Percentiles rank a stretch among this genome's conserved stretches.
phyloP scores from a whole-genome alignment of 2,329 filamentous ascomycete species.

The Diaporthe destruens region DNA sequence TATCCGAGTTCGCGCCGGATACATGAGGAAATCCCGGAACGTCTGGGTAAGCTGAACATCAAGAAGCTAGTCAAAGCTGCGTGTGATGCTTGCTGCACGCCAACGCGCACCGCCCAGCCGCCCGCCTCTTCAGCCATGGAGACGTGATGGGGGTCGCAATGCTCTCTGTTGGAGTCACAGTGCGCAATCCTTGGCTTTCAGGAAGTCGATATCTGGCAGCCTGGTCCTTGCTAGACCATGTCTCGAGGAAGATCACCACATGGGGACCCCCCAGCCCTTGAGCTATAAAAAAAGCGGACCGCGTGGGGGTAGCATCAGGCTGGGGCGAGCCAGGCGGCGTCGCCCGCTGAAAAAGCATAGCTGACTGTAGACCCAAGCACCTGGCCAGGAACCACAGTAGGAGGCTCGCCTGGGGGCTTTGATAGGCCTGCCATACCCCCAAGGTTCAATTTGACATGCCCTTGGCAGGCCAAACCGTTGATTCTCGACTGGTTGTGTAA shows the following conservation, averaged over 20 bases:
- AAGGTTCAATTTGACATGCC: conserved; percentile 2
- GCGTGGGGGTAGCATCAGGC: conserved; percentile 33
- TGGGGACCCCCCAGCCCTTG: conserved; percentile 33
- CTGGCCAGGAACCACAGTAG: conserved; percentile 15
- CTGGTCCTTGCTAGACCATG: conserved; percentile 32
- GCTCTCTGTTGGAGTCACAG: conserved; percentile 29
- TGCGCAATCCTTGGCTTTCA: conserved; percentile 32
- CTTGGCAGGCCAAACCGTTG: conserved; percentile 30
- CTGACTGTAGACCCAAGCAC: neutral
- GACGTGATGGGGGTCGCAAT: conserved; percentile 29
- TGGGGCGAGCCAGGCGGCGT: conserved; percentile 22
- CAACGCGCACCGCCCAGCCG: conserved; percentile 20
- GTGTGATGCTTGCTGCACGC: conserved; percentile 22
- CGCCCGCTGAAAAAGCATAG: conserved; percentile 17
- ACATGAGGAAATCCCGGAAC: neutral
- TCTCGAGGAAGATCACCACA: conserved; percentile 26
- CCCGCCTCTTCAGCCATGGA: conserved; percentile 36
- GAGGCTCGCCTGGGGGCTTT: neutral
- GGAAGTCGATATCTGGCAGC: conserved; percentile 14
- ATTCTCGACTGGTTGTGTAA: conserved; percentile 29
- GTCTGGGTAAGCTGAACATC: conserved; percentile 35
- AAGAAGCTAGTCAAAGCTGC: conserved; percentile 33
- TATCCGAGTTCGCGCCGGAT: conserved; percentile 24
- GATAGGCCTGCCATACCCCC: conserved; percentile 1
- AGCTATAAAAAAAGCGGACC: conserved; percentile 37